phyloP scores from a whole-genome alignment of 129 eudicot genomes.

The Dittrichia graveolens region DNA sequence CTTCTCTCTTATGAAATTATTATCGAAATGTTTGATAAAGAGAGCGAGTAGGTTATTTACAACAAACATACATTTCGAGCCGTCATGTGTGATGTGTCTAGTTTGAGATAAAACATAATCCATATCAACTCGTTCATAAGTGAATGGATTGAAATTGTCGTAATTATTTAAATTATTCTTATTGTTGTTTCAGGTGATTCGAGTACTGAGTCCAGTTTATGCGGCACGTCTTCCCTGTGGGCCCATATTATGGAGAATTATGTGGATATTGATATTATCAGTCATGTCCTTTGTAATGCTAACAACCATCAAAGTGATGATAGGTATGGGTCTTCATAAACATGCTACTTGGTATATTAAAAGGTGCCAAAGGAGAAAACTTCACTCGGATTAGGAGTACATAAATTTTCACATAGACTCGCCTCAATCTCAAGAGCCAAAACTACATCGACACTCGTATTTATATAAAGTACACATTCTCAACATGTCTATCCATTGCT shows the following conservation, averaged over 20 bases:
- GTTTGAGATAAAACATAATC: no score
- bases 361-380: constrained; percentile 78
- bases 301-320: constrained; percentile 70
- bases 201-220: constrained; percentile 81
- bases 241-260: constrained; percentile 70
- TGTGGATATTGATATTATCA: constrained; percentile 62
- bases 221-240: constrained; percentile 77
- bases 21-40: no score
- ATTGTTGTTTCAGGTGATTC: constrained; percentile 60
- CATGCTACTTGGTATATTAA: constrained; percentile 87
- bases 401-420: constrained; percentile 10
- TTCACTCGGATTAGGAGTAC: constrained; percentile 62
- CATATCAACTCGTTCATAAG: not conserved
- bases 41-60: no score
- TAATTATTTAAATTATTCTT: not conserved
- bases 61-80: no score
- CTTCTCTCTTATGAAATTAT: no score
- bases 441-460: not conserved
- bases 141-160: not conserved
- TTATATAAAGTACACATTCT: constrained; percentile 5
- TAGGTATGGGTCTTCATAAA: constrained; percentile 82
- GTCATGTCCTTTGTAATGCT: constrained; percentile 80
- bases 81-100: no score
- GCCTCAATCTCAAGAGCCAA: constrained; percentile 8
- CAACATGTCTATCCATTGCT: not conserved